Percentiles rank a stretch among this genome's conserved stretches.
Evolutionary conservation across 345 rosid genomes (phyloP).

Genomic region (Dimocarpus longan): DNA sequence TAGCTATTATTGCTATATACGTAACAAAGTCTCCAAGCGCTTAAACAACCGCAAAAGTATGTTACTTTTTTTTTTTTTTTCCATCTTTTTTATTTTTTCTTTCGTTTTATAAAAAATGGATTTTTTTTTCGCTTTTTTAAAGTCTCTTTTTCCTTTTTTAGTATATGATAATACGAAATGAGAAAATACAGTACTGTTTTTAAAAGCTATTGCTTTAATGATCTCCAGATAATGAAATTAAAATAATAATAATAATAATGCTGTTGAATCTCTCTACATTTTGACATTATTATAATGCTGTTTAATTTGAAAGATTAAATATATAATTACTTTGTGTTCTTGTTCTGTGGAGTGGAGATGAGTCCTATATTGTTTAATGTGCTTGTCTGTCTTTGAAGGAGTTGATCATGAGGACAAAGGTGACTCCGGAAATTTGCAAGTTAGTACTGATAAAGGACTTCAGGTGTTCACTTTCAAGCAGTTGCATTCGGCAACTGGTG

Average conservation of each 20-base stretch:
- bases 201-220: neutral
- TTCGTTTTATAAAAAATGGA: neutral
- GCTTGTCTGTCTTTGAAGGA: conserved; percentile 39
- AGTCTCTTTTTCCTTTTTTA: too few relatives aligned
- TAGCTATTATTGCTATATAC: conserved; percentile 93
- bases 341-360: neutral
- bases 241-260: neutral
- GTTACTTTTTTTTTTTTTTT: conserved; percentile 13
- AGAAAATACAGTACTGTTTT: neutral
- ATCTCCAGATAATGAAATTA: neutral
- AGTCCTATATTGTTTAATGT: neutral
- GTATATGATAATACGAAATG: too few relatives aligned
- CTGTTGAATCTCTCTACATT: neutral
- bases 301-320: neutral
- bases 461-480: conserved; percentile 82
- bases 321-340: neutral
- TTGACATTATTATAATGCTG: neutral
- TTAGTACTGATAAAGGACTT: conserved; percentile 53
- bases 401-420: conserved; percentile 54
- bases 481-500: conserved; percentile 80
- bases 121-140: neutral
- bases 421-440: conserved; percentile 33
- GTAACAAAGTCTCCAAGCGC: conserved; percentile 76
- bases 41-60: conserved; percentile 45
- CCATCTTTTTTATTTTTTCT: neutral